Conservation (phyloP, 148 eudicot genomes). For the Limonium bicolor region DNA sequence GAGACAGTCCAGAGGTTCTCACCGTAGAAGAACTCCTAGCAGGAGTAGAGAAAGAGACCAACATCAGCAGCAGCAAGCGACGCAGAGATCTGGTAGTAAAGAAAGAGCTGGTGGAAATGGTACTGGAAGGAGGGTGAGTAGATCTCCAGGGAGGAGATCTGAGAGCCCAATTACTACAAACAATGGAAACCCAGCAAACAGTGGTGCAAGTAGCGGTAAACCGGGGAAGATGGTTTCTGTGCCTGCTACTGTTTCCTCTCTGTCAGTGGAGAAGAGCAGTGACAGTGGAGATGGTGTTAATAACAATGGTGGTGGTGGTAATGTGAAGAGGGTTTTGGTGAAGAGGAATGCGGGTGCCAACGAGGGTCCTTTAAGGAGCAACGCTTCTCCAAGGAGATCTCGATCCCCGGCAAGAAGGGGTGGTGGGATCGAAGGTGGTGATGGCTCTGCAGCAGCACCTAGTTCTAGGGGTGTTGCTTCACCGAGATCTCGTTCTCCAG, state of each 20-base stretch:
- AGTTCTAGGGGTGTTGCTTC: conserved; percentile 4
- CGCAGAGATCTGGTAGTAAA: conserved; percentile 40
- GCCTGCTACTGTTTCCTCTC: conserved; percentile 60
- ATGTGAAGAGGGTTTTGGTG: conserved; percentile 63
- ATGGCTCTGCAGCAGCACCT: neutral
- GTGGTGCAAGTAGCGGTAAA: conserved; percentile 14
- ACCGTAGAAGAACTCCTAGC: conserved; percentile 61
- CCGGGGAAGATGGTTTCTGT: conserved; percentile 91
- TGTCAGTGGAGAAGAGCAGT: conserved; percentile 40
- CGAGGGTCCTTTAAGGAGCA: conserved; percentile 9
- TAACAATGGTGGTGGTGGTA: conserved; percentile 11
- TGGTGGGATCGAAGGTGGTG: conserved; percentile 8
- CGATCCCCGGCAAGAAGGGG: conserved; percentile 24
- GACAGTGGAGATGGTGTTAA: conserved; percentile 14
- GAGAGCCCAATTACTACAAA: conserved; percentile 43
- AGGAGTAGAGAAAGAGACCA: conserved; percentile 75
- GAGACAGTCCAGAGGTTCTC: conserved; percentile 35
- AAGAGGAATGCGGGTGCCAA: conserved; percentile 51
- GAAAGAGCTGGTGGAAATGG: conserved; percentile 30
- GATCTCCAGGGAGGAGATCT: conserved; percentile 77
- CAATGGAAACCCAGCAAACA: conserved; percentile 6
- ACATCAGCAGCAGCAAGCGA: conserved; percentile 10
- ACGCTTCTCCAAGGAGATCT: conserved; percentile 30
- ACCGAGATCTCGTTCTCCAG: conserved; percentile 29
- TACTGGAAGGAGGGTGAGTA: conserved; percentile 61